phyloP scores from a whole-genome alignment of 805 yeast species.

The Diddensiella caesifluorescens region DNA sequence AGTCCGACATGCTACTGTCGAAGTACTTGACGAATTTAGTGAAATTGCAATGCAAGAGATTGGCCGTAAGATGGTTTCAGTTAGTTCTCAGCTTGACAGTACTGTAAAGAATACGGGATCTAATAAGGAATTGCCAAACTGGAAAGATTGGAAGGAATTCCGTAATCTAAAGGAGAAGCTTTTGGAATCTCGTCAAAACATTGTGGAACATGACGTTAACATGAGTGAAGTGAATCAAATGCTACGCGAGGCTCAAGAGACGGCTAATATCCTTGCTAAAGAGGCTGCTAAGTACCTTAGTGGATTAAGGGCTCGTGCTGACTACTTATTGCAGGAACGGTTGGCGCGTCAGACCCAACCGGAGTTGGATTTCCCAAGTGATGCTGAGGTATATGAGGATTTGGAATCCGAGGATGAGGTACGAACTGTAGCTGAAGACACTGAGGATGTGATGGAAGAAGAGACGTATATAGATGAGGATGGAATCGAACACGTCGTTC shows the following conservation, averaged over 20 bases:
- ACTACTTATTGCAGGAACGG: slow-evolving; percentile 22
- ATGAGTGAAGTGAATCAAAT: slow-evolving; percentile 37
- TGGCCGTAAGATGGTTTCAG: slow-evolving; percentile 35
- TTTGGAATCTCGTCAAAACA: slow-evolving; percentile 37
- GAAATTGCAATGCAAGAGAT: slow-evolving; percentile 42
- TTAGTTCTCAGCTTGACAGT: slow-evolving; percentile 13
- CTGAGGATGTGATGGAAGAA: neutral
- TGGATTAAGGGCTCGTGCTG: slow-evolving; percentile 22
- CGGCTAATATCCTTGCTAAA: slow-evolving; percentile 36
- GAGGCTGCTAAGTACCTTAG: slow-evolving; percentile 41
- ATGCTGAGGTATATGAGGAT: slow-evolving; percentile 22
- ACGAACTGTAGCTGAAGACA: neutral
- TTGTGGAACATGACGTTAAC: slow-evolving; percentile 36
- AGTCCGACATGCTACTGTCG: slow-evolving; percentile 35
- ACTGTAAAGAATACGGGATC: slow-evolving; percentile 5
- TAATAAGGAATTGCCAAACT: slow-evolving; percentile 11
- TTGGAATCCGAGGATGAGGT: slow-evolving; percentile 22
- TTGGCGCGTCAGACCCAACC: slow-evolving; percentile 5
- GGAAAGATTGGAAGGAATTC: slow-evolving; percentile 39
- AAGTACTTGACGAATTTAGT: slow-evolving; percentile 45
- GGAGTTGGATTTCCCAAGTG: slow-evolving; percentile 25
- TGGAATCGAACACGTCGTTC: slow-evolving; percentile 16
- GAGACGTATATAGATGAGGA: slow-evolving; percentile 17
- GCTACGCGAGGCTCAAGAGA: slow-evolving; percentile 40
- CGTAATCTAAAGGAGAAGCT: slow-evolving; percentile 40